Evolutionary conservation across 257 asterid genomes (phyloP).

Genomic region (Nemophila menziesii): DNA sequence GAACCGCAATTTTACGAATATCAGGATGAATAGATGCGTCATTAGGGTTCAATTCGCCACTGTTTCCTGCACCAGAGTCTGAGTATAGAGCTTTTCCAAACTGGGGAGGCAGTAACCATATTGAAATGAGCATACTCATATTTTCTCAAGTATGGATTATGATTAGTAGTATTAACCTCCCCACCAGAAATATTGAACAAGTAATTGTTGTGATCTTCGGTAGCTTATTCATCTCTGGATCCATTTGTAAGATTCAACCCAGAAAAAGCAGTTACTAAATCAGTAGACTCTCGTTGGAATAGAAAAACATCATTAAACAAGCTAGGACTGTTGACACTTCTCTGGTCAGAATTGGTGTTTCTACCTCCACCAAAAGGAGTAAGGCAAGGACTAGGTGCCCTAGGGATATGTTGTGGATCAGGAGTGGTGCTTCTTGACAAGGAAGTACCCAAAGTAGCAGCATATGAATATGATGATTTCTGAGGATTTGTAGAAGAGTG

Average conservation of each 20-base stretch:
- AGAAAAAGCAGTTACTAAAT: constrained; percentile 15
- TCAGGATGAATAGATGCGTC: neutral
- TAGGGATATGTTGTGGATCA: constrained; percentile 13
- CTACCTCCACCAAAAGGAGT: constrained; percentile 12
- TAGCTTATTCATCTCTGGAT: constrained; percentile 2
- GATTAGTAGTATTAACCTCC: constrained; percentile 7
- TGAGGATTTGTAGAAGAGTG: constrained; percentile 8
- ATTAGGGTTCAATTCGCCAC: neutral
- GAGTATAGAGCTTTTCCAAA: neutral
- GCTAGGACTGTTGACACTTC: constrained; percentile 9
- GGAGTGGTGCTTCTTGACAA: constrained; percentile 17
- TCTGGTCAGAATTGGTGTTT: constrained; percentile 7
- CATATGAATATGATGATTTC: constrained; percentile 9
- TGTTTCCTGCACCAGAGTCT: neutral
- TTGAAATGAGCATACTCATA: constrained; percentile 9
- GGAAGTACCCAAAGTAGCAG: constrained; percentile 21
- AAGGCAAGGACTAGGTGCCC: constrained; percentile 13
- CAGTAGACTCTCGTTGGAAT: constrained; percentile 2
- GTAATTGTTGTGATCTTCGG: constrained; percentile 1
- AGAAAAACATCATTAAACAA: constrained; percentile 3
- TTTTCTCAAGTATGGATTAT: constrained; percentile 4
- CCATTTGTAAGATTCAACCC: constrained; percentile 13
- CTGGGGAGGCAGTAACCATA: constrained; percentile 2
- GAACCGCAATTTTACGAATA: neutral
- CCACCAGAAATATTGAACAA: constrained; percentile 6